Conservation (phyloP, 164 flowering plant species). For the Macadamia tetraphylla region DNA sequence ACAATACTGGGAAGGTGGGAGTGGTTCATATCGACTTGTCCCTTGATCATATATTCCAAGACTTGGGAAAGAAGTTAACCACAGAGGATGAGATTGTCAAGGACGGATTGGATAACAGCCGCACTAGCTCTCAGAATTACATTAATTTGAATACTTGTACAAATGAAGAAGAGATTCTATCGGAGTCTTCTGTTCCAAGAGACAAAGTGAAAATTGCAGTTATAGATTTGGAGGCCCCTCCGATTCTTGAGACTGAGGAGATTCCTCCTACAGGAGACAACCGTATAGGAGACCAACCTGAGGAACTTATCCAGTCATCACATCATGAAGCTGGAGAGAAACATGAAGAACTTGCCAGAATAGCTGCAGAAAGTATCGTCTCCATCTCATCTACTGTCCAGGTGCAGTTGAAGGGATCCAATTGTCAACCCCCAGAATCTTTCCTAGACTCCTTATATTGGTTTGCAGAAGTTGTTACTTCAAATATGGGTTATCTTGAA, state of each 20-base stretch:
- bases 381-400: constrained; percentile 32
- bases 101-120: constrained; percentile 17
- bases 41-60: constrained; percentile 29
- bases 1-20: constrained; percentile 20
- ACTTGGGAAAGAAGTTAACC: constrained; percentile 13
- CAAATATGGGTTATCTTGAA: constrained; percentile 18
- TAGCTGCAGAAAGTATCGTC: constrained; percentile 56
- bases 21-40: constrained; percentile 51
- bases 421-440: constrained; percentile 13
- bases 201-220: constrained; percentile 18
- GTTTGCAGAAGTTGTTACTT: constrained; percentile 55
- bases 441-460: constrained; percentile 34
- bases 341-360: constrained; percentile 18
- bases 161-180: constrained; percentile 46
- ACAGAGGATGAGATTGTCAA: constrained; percentile 18
- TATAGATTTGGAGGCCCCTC: constrained; percentile 69
- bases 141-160: constrained; percentile 65
- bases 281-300: constrained; percentile 6
- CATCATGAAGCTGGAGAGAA: constrained; percentile 5
- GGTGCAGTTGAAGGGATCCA: constrained; percentile 3
- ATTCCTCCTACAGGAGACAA: constrained; percentile 18
- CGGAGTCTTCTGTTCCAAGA: constrained; percentile 21
- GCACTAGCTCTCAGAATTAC: constrained; percentile 18
- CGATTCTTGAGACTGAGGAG: constrained; percentile 23
- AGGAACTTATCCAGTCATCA: constrained; percentile 7